Evolutionary conservation across 2,329 filamentous ascomycete species (phyloP), one percentile per base, ranked within the genome.

Genomic region (Sporothrix brasiliensis): DNA sequence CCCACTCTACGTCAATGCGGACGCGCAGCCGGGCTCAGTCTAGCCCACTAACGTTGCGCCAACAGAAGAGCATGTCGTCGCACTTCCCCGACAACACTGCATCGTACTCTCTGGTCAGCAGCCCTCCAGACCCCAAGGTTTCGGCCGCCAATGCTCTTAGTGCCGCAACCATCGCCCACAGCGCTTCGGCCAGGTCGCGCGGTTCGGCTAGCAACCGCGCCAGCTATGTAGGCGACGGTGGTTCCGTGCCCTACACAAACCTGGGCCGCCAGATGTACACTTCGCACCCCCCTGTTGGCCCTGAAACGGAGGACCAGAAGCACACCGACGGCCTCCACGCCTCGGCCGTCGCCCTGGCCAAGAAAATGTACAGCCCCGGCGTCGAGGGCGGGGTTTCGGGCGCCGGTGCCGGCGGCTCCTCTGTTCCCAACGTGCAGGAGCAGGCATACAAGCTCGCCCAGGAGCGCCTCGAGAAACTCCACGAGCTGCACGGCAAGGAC

Each of bases 271-370:
- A 89, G 72, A 91, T 97, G 88, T 97, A 91, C 77, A 93, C 91
- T 0, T 89, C 91, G 1, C 82, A 88, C 47, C 93, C 93, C 4
- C 90, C 89, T 0, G 87, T 96, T 3, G 84, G 87, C 34, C 82
- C 86, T 1, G 92, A 96, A 76, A 81, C 88, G 0, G 90, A 95
- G 53, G 93, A 97, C 76, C 86, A 89, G 78, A 89, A 87, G 72
- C 88, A 87, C 71, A 87, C 89, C 58, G 91, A 93, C 74, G 88
- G 89, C 4, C 82, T 97, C 2, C 91, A 90, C 73, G 92, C 93
- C 41, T 94, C 93, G 24, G 93, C 94, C 2, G 83, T 97, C 3
- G 92, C 91, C 13, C 97, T 97, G 93, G 93, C 94, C 7, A 91
- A 90, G 79, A 88, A 91, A 75, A 94, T 97, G 89, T 97, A 93